Conservation (phyloP, 768 basidiomycete species). For the Antrodiella citrinella region DNA sequence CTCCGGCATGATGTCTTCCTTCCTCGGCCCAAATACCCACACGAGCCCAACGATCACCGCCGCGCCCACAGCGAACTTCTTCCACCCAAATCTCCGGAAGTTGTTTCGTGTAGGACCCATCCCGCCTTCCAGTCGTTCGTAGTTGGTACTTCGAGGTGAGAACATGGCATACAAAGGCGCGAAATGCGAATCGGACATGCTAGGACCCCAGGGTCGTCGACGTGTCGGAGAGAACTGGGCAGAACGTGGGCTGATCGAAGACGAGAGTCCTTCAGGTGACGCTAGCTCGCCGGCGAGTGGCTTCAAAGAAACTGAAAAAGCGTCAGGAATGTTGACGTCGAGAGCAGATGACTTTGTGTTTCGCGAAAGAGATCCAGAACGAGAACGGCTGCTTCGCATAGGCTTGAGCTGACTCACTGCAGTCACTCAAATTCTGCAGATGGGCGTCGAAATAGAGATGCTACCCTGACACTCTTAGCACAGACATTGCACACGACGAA, state of each 20-base stretch:
- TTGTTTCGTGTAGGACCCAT: constrained; percentile 38
- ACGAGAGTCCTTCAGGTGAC: too few species aligned
- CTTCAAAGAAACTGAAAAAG: too few species aligned
- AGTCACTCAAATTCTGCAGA: neutral
- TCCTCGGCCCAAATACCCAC: constrained; percentile 58
- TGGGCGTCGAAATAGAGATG: neutral
- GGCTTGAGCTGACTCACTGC: neutral
- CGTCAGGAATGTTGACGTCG: neutral
- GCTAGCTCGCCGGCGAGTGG: too few species aligned
- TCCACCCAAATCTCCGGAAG: constrained; percentile 37
- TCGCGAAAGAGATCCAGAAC: neutral
- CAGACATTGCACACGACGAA: neutral
- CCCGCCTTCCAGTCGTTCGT: constrained; percentile 56
- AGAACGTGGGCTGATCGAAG: neutral
- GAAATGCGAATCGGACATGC: too few species aligned
- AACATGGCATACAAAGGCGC: constrained; percentile 20
- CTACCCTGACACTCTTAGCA: neutral
- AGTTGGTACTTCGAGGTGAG: constrained; percentile 36
- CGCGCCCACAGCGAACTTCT: constrained; percentile 57
- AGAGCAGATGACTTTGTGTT: neutral
- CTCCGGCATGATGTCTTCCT: constrained; percentile 19
- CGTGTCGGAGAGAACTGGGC: neutral
- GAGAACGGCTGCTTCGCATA: neutral
- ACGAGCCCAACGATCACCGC: constrained; percentile 48
- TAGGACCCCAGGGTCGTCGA: too few species aligned